phyloP scores from a whole-genome alignment of 2,329 filamentous ascomycete species.

The Venturia oleaginea region DNA sequence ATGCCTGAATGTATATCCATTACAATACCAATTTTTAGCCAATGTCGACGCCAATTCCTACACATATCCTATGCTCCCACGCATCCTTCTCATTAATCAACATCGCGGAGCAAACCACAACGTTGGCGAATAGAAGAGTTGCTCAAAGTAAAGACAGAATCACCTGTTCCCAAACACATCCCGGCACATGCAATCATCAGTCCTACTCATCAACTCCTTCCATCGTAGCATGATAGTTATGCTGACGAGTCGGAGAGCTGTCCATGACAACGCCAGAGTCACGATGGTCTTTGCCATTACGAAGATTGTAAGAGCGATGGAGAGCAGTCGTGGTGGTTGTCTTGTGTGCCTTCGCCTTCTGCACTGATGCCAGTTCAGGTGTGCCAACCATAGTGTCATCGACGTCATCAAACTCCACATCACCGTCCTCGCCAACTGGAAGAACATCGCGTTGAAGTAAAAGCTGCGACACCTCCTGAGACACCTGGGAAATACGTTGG shows the following conservation, averaged over 20 bases:
- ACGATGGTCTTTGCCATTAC: background rate
- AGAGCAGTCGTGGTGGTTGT: background rate
- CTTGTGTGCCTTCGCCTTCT: background rate
- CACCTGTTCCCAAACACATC: background rate
- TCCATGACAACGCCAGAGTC: background rate
- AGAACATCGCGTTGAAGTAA: background rate
- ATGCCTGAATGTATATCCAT: background rate
- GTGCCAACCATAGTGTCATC: background rate
- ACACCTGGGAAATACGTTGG: background rate
- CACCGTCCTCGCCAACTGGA: background rate
- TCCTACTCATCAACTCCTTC: background rate
- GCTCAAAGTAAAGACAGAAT: no score
- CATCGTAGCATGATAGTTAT: background rate
- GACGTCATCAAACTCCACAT: conserved; percentile 2
- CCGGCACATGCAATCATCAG: background rate
- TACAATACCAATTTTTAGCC: background rate
- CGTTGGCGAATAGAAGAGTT: no score
- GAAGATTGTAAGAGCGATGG: conserved; percentile 1
- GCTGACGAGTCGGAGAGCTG: background rate
- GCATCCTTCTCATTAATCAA: no score
- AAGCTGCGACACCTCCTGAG: background rate
- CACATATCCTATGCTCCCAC: background rate
- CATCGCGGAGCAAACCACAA: no score
- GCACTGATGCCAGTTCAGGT: background rate
- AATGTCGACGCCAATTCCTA: background rate